Evolutionary conservation across 1,139 yeast species (phyloP).

Genomic region (Fermentozyma sake): DNA sequence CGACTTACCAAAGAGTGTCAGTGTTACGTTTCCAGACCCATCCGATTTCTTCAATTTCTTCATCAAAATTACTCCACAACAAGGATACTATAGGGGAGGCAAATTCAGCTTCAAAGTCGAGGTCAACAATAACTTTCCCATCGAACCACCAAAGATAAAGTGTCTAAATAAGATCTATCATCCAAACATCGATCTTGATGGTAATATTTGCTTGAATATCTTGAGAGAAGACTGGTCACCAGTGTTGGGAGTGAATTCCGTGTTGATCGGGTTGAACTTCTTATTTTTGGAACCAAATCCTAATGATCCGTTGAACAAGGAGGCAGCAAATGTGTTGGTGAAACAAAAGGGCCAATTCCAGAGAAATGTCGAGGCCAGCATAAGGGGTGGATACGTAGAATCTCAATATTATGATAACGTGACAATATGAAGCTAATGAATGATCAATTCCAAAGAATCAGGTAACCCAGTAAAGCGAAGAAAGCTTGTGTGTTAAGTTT

Average conservation of each 20-base stretch:
- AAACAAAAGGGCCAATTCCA: slow-evolving; percentile 54
- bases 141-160: slow-evolving; percentile 84
- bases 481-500: too few species aligned
- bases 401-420: slow-evolving; percentile 63
- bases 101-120: slow-evolving; percentile 60
- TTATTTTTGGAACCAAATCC: slow-evolving; percentile 89
- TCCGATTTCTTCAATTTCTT: slow-evolving; percentile 58
- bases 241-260: slow-evolving; percentile 74
- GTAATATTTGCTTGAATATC: slow-evolving; percentile 88
- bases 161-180: slow-evolving; percentile 76
- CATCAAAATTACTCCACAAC: slow-evolving; percentile 64
- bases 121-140: slow-evolving; percentile 75
- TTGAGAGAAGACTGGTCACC: slow-evolving; percentile 97
- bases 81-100: slow-evolving; percentile 76
- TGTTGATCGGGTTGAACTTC: slow-evolving; percentile 81
- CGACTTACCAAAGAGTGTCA: slow-evolving; percentile 62
- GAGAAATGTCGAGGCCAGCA: slow-evolving; percentile 54
- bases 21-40: slow-evolving; percentile 52
- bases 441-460: too few species aligned
- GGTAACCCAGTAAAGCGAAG: too few species aligned
- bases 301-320: slow-evolving; percentile 86
- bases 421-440: slow-evolving; percentile 2
- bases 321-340: slow-evolving; percentile 75
- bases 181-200: slow-evolving; percentile 88
- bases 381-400: slow-evolving; percentile 69